These are phyloP conservation scores for Pseudogymnoascus sp. DNA, from an alignment of 2,329 filamentous ascomycete species.

Conservation along the genomic window DNA sequence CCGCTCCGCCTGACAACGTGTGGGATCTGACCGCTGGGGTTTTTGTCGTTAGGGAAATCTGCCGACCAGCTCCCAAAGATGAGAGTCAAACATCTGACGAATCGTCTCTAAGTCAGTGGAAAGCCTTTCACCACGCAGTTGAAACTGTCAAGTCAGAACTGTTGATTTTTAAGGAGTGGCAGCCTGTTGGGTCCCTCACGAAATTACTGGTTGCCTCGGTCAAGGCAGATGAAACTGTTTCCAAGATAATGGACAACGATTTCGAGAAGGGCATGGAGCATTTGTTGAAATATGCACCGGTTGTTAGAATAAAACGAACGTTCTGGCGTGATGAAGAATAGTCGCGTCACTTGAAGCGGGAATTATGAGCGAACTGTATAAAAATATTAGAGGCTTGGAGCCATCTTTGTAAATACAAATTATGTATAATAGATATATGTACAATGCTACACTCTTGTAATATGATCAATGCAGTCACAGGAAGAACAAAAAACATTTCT, in stretches of 20 bases:
- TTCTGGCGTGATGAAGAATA: background rate
- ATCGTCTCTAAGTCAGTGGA: background rate
- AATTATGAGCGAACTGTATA: background rate
- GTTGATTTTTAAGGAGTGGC: background rate
- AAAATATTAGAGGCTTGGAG: background rate
- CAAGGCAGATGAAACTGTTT: background rate
- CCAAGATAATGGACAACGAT: background rate
- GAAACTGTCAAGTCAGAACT: background rate
- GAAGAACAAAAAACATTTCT: background rate
- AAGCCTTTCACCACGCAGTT: background rate
- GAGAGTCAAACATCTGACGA: background rate
- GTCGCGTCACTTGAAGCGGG: background rate
- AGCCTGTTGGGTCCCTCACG: background rate
- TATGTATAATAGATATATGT: slow-evolving; percentile 7
- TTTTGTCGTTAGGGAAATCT: background rate
- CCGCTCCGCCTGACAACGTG: background rate
- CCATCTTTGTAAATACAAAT: background rate
- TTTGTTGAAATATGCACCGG: background rate
- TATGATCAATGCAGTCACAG: background rate
- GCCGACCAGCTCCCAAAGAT: background rate
- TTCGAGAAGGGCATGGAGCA: background rate
- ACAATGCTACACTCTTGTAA: slow-evolving; percentile 3
- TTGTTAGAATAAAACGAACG: background rate
- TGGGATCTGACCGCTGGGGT: background rate
- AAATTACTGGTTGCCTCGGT: background rate